Percentiles rank a stretch among this genome's conserved stretches.
These are phyloP conservation scores for Trametes cingulata DNA, from an alignment of 768 basidiomycete genomes.

Conservation along the genomic window DNA sequence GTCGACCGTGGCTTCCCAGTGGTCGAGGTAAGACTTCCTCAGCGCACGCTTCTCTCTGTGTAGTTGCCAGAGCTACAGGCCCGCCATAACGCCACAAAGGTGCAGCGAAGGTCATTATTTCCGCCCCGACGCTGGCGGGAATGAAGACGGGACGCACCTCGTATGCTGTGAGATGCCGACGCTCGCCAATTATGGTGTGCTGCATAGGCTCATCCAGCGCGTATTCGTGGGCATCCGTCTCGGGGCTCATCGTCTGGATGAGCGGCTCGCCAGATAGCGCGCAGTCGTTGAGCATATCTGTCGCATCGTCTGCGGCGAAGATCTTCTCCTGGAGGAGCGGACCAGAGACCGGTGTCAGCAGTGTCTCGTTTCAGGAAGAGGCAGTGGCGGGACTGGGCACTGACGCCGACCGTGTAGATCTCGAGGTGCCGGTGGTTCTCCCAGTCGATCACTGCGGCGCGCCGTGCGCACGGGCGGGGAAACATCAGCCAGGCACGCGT, in stretches of 20 bases:
- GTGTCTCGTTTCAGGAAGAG: neutral
- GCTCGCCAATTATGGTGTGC: slow-evolving; percentile 45
- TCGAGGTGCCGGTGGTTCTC: slow-evolving; percentile 53
- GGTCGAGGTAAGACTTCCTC: slow-evolving; percentile 48
- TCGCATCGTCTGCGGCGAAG: slow-evolving; percentile 42
- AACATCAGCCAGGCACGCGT: neutral
- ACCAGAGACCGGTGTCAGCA: neutral
- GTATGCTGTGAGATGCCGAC: slow-evolving; percentile 27
- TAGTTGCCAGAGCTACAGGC: slow-evolving; percentile 46
- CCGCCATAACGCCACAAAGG: neutral
- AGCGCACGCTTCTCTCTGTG: slow-evolving; percentile 42
- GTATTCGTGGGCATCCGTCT: slow-evolving; percentile 36
- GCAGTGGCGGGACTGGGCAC: neutral
- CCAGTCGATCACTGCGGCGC: slow-evolving; percentile 69
- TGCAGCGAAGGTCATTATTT: no score
- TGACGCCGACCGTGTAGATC: slow-evolving; percentile 36
- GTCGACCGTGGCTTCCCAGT: slow-evolving; percentile 47
- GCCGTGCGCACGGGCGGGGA: neutral
- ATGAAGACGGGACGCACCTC: slow-evolving; percentile 21
- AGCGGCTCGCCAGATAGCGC: slow-evolving; percentile 46
- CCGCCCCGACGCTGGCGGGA: no score
- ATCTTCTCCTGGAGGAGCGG: slow-evolving; percentile 35
- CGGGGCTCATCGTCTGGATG: slow-evolving; percentile 40
- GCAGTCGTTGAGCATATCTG: slow-evolving; percentile 39
- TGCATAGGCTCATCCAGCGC: slow-evolving; percentile 46